phyloP scores from a whole-genome alignment of 257 asterid genomes.

The Solanum commersonii region DNA sequence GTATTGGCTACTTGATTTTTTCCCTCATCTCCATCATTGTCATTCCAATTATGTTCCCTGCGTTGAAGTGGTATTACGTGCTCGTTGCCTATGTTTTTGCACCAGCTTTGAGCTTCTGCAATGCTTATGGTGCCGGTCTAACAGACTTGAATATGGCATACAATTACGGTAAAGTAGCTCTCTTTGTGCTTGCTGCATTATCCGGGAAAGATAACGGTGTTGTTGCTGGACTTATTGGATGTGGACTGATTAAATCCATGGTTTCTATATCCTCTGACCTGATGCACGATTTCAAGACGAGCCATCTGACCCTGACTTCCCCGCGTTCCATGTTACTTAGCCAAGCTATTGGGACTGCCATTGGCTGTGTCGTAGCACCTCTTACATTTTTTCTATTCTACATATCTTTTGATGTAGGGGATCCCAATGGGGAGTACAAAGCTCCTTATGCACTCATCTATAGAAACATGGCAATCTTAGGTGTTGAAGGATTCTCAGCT shows the following conservation, averaged over 20 bases:
- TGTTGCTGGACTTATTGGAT: conserved; percentile 65
- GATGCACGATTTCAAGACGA: conserved; percentile 72
- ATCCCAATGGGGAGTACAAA: conserved; percentile 44
- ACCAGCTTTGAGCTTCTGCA: conserved; percentile 66
- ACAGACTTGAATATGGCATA: conserved; percentile 77
- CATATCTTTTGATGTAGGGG: conserved; percentile 52
- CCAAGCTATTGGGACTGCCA: conserved; percentile 62
- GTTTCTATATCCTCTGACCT: conserved; percentile 52
- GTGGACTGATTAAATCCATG: conserved; percentile 63
- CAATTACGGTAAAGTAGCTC: conserved; percentile 70
- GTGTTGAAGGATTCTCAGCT: conserved; percentile 64
- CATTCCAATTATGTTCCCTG: conserved; percentile 69
- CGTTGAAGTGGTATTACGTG: conserved; percentile 57
- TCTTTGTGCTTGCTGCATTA: conserved; percentile 47
- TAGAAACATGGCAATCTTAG: conserved; percentile 72
- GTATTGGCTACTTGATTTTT: conserved; percentile 45
- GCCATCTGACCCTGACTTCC: conserved; percentile 64
- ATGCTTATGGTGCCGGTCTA: conserved; percentile 64
- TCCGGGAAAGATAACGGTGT: conserved; percentile 50
- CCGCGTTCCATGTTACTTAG: conserved; percentile 63
- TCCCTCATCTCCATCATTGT: conserved; percentile 34
- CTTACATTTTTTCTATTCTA: conserved; percentile 62
- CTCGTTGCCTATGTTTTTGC: conserved; percentile 46
- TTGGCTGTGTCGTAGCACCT: conserved; percentile 65
- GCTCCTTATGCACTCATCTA: conserved; percentile 67